Evolutionary conservation across 1,284 basidiomycete species (phyloP), one percentile per base, ranked within the genome.

Genomic region (Xerocomus minutiporus): DNA sequence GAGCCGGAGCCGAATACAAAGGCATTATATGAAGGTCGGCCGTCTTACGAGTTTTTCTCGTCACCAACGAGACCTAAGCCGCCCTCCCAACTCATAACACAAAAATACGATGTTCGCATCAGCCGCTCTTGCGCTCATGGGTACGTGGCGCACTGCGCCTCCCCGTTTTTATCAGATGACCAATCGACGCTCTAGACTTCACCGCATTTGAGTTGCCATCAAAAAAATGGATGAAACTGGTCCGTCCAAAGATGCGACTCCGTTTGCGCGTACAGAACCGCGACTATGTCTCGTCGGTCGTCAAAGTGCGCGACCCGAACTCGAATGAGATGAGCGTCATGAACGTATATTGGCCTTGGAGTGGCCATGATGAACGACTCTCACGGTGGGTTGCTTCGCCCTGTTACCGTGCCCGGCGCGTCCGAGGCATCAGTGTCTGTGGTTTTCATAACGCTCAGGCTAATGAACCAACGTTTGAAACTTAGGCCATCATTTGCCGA

Each of bases 221-320:
- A 15, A 59, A 51, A 20, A 63, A 41, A 43, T 65, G 62, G 61
- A 42, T 66, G 47, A 53, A 15, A 17, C 1, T 63, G 12, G 20
- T 65, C 34, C 41, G 32, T 17, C 62, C 61, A n/a, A 65, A 42
- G 35, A 51, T 63, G 47, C 64, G 61, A 1, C 53, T 63, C 31
- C 60, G 61, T 9, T 48, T 63, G 23, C 61, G 58, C 17, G 36
- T 15, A 0, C 48, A 53, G 35, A 34, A 46, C 13, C 53, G 38
- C 28, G 12, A 39, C 8, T 65, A 54, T 42, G 50, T 66, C 31
- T 65, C 61, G 15, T 28, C 60, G 32, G 1, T 42, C 20, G 39
- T 61, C 39, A 52, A 39, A 34, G 31, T 52, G 2, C 20, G 45
- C 20, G 50, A 52, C 48, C 41, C 6, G 39, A 40, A 5, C 13